Conservation (phyloP, 345 rosid genomes). For the Excoecaria cochinchinensis region DNA sequence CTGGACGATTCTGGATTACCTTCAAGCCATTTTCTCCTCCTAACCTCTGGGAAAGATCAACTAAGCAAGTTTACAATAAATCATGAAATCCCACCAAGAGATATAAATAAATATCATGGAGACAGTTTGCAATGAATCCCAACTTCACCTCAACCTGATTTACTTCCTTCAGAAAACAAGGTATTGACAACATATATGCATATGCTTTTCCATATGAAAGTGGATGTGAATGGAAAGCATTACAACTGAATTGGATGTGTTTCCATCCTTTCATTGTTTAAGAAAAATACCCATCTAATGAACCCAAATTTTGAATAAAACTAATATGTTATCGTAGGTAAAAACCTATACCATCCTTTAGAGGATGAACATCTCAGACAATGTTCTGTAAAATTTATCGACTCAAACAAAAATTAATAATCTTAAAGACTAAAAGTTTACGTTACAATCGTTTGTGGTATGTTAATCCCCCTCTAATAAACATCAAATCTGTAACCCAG, state of each 20-base stretch:
- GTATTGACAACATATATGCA: background rate
- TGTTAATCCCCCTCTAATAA: background rate
- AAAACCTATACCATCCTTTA: background rate
- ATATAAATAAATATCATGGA: background rate
- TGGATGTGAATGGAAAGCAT: background rate
- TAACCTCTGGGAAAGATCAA: constrained; percentile 62
- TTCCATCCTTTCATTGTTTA: background rate
- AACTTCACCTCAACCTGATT: constrained; percentile 3
- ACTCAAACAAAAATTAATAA: background rate
- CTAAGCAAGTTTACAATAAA: constrained; percentile 2
- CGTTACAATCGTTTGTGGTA: background rate
- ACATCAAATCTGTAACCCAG: background rate
- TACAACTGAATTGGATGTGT: background rate
- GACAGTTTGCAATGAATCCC: background rate
- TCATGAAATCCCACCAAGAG: background rate
- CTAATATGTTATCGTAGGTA: background rate
- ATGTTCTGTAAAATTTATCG: background rate
- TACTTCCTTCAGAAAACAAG: background rate
- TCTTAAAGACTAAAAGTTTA: background rate
- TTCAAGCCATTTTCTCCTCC: constrained; percentile 84
- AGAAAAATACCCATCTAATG: background rate
- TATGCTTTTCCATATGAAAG: background rate
- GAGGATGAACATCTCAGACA: background rate
- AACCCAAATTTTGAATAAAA: background rate
- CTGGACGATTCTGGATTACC: constrained; percentile 73